A percentile compares a stretch with the other conserved stretches of the same genome.
Conservation (phyloP, 2,329 filamentous ascomycete species). For the Beauveria varroae region DNA sequence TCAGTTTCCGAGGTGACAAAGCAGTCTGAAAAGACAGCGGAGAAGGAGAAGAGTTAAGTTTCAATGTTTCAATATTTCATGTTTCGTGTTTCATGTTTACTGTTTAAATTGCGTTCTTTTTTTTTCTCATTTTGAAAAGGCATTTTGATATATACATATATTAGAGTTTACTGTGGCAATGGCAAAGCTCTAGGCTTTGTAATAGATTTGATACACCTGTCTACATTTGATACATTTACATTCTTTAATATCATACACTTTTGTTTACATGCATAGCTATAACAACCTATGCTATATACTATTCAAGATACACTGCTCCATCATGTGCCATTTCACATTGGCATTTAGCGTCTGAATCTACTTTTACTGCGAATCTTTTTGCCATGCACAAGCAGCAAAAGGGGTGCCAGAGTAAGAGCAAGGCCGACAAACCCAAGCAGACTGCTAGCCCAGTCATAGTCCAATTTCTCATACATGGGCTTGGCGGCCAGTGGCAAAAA, state of each 20-base stretch:
- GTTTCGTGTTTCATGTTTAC: not conserved
- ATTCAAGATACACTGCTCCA: not conserved
- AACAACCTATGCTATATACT: not conserved
- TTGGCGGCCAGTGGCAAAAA: slow-evolving; percentile 13
- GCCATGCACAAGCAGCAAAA: slow-evolving; percentile 6
- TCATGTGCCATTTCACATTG: too few species aligned
- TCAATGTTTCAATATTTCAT: not conserved
- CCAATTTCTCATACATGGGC: slow-evolving; percentile 11
- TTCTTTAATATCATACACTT: too few species aligned
- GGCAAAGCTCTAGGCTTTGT: not conserved
- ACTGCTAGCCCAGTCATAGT: slow-evolving; percentile 13
- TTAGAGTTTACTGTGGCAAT: not conserved
- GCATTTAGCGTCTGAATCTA: not conserved
- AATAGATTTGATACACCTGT: not conserved
- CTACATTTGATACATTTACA: too few species aligned
- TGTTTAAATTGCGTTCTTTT: not conserved
- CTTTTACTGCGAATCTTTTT: slow-evolving; percentile 9
- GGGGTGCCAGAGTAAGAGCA: slow-evolving; percentile 9
- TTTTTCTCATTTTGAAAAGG: not conserved
- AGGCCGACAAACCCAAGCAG: slow-evolving; percentile 11
- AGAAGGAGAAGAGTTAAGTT: not conserved
- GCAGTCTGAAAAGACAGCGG: not conserved
- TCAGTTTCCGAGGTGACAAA: not conserved
- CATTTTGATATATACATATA: not conserved
- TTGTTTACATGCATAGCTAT: not conserved